phyloP scores from a whole-genome alignment of 2,329 filamentous ascomycete genomes.

The Clarireedia paspali region DNA sequence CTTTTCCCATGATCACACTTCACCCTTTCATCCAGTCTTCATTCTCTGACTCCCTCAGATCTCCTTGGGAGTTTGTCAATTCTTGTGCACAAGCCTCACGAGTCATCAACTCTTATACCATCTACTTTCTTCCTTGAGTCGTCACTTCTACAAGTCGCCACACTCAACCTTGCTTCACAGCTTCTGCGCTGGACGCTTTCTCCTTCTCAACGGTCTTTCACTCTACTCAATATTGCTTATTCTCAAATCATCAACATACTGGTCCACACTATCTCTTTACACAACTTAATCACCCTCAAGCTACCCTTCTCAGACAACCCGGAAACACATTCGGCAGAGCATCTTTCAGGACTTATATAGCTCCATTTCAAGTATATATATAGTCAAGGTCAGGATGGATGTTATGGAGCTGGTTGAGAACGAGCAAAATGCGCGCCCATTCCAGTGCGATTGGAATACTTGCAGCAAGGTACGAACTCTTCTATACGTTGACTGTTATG shows the following conservation, averaged over 20 bases:
- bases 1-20: slow-evolving; percentile 12
- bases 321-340: background rate
- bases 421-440: slow-evolving; percentile 53
- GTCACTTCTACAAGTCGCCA: slow-evolving; percentile 1
- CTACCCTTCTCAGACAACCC: background rate
- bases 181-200: slow-evolving; percentile 22
- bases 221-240: slow-evolving; percentile 4
- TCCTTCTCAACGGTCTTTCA: slow-evolving; percentile 3
- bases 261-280: background rate
- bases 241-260: slow-evolving; percentile 5
- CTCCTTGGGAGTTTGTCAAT: slow-evolving; percentile 1
- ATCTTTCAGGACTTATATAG: background rate
- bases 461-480: slow-evolving; percentile 50
- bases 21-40: slow-evolving; percentile 13
- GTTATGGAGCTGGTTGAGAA: slow-evolving; percentile 58
- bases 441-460: slow-evolving; percentile 55
- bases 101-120: background rate
- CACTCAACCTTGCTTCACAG: slow-evolving; percentile 13
- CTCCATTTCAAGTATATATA: background rate
- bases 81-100: background rate
- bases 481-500: background rate
- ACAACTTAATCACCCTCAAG: background rate
- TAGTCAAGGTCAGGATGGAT: slow-evolving; percentile 39
- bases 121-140: slow-evolving; percentile 4
- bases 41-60: slow-evolving; percentile 23